These are phyloP conservation scores for Hemileccinum rubropunctum DNA, from an alignment of 768 basidiomycete species.

Conservation along the genomic window DNA sequence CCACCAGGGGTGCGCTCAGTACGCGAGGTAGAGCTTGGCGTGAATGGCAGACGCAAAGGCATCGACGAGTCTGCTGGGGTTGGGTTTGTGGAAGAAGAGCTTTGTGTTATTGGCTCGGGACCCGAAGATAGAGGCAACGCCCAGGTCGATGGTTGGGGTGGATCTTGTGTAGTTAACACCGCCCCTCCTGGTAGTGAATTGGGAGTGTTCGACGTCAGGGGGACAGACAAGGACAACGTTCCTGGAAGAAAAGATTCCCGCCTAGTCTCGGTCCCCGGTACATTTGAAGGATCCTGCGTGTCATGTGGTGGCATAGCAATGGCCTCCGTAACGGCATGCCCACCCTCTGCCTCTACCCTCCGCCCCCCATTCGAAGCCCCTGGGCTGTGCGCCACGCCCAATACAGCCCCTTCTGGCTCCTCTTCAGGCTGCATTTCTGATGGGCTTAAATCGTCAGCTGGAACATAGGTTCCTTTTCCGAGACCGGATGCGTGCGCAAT, in stretches of 20 bases:
- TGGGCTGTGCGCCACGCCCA: constrained; percentile 22
- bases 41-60: constrained; percentile 31
- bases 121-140: constrained; percentile 1
- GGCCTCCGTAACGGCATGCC: constrained; percentile 16
- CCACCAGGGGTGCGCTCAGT: constrained; percentile 40
- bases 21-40: constrained; percentile 30
- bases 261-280: constrained; percentile 3
- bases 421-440: constrained; percentile 4
- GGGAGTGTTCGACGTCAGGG: constrained; percentile 6
- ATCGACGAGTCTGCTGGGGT: constrained; percentile 19
- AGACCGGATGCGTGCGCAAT: not conserved
- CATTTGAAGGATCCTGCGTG: constrained; percentile 25
- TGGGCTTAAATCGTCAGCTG: not conserved
- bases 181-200: constrained; percentile 6
- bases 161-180: not conserved
- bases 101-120: not conserved
- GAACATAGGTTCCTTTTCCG: constrained; percentile 1
- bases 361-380: constrained; percentile 15
- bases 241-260: constrained; percentile 14
- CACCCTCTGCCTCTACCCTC: constrained; percentile 19
- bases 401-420: constrained; percentile 9
- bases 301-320: constrained; percentile 23
- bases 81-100: constrained; percentile 6
- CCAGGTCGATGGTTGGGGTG: constrained; percentile 3
- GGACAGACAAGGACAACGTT: constrained; percentile 8